Conservation (phyloP, 2,329 filamentous ascomycete genomes). For the Sphaerulina vaccinii region DNA sequence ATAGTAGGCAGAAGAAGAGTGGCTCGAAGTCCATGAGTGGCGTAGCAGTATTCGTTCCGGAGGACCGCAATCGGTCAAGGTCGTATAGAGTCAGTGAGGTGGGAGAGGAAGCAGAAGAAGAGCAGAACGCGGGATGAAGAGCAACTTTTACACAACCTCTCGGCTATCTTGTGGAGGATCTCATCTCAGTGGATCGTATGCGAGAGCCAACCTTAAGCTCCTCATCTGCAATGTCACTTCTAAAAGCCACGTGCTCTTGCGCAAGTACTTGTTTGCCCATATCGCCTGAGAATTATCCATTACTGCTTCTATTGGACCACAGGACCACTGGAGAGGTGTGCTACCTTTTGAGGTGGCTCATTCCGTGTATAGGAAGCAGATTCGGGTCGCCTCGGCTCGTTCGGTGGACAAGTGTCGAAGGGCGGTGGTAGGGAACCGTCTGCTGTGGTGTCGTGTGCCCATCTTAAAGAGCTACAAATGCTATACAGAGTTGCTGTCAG, state of each 20-base stretch:
- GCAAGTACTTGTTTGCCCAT: background rate
- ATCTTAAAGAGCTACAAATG: too few species aligned
- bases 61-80: slow-evolving; percentile 7
- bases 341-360: too few species aligned
- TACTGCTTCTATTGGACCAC: too few species aligned
- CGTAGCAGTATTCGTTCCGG: background rate
- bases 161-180: slow-evolving; percentile 3
- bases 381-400: too few species aligned
- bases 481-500: too few species aligned
- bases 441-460: too few species aligned
- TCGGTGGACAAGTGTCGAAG: too few species aligned
- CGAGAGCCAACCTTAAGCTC: background rate
- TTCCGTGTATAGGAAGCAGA: too few species aligned
- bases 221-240: background rate
- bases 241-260: background rate
- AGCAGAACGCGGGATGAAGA: background rate
- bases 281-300: too few species aligned
- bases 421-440: too few species aligned
- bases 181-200: slow-evolving; percentile 5
- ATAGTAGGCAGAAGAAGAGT: slow-evolving; percentile 36
- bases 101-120: background rate
- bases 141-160: slow-evolving; percentile 2
- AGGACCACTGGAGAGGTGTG: too few species aligned
- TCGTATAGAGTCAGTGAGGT: too few species aligned
- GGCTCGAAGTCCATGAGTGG: slow-evolving; percentile 35